Percentiles rank a stretch among this genome's conserved stretches.
These are phyloP conservation scores for Aspergillus saccharolyticus DNA, from an alignment of 495 filamentous ascomycete species.

Conservation along the genomic window DNA sequence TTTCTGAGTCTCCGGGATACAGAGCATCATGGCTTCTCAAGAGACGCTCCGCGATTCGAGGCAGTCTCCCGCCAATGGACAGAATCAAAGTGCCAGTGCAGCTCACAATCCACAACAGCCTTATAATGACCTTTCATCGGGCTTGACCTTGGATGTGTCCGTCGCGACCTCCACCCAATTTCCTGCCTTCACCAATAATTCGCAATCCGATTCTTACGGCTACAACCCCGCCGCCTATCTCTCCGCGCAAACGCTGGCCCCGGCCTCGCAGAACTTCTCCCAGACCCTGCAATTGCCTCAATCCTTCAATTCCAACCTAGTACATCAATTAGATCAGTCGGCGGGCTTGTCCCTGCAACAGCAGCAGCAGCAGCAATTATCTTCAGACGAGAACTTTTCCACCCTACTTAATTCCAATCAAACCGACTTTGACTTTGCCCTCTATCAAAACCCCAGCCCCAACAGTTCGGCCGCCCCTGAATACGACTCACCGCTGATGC, in stretches of 20 bases:
- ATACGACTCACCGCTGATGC: slow-evolving; percentile 37
- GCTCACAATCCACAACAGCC: slow-evolving; percentile 33
- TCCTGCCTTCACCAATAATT: slow-evolving; percentile 16
- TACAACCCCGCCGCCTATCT: slow-evolving; percentile 30
- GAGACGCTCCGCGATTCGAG: slow-evolving; percentile 29
- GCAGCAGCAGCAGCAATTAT: slow-evolving; percentile 9
- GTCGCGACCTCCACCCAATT: slow-evolving; percentile 26
- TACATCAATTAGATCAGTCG: slow-evolving; percentile 33
- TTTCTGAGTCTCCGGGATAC: slow-evolving; percentile 17
- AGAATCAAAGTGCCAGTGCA: slow-evolving; percentile 42
- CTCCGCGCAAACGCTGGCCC: slow-evolving; percentile 25
- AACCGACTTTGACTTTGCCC: slow-evolving; percentile 36
- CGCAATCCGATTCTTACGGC: slow-evolving; percentile 27
- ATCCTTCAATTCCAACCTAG: slow-evolving; percentile 35
- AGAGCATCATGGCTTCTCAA: slow-evolving; percentile 33
- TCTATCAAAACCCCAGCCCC: slow-evolving; percentile 34
- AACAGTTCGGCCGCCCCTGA: slow-evolving; percentile 29
- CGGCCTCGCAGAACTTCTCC: slow-evolving; percentile 25
- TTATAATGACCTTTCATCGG: slow-evolving; percentile 34
- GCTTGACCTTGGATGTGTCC: slow-evolving; percentile 36
- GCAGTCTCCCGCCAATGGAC: slow-evolving; percentile 23
- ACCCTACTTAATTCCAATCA: slow-evolving; percentile 35
- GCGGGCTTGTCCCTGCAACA: slow-evolving; percentile 19
- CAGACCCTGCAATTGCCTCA: slow-evolving; percentile 35
- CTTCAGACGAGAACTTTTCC: slow-evolving; percentile 36